A percentile compares a stretch with the other conserved stretches of the same genome.
These are phyloP conservation scores for Crithidia thermophila DNA, from an alignment of 208 protist genomes.

Conservation along the genomic window DNA sequence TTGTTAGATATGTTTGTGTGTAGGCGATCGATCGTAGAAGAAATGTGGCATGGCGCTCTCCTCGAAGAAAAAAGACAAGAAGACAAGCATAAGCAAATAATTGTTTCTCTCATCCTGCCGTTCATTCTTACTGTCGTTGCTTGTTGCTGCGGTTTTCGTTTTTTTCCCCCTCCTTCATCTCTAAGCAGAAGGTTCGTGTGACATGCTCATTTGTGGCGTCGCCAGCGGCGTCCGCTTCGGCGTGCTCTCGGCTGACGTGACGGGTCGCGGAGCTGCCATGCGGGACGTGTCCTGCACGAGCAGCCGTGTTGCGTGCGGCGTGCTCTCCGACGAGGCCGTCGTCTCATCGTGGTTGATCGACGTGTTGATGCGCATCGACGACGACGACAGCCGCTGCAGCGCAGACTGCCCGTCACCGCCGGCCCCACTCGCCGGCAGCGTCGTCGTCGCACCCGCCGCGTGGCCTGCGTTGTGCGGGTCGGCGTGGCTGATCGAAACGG, in stretches of 20 bases:
- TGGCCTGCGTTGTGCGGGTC: not conserved
- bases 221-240: constrained; percentile 20
- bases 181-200: not conserved
- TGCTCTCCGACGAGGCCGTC: constrained; percentile 19
- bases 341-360: constrained; percentile 19
- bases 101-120: no score
- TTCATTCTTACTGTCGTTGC: no score
- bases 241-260: constrained; percentile 39
- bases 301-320: constrained; percentile 29
- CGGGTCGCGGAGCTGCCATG: constrained; percentile 44
- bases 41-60: no score
- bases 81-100: no score
- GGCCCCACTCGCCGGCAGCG: not conserved
- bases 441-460: no score
- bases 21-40: no score
- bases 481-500: not conserved
- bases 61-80: no score
- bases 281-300: constrained; percentile 56
- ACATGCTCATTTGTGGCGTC: constrained; percentile 12
- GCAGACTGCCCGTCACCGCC: not conserved
- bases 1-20: no score
- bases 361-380: constrained; percentile 10
- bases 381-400: not conserved
- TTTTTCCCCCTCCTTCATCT: no score
- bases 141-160: no score